Evolutionary conservation across 1,139 yeast genomes (phyloP).

Genomic region (Candida gigantensis): DNA sequence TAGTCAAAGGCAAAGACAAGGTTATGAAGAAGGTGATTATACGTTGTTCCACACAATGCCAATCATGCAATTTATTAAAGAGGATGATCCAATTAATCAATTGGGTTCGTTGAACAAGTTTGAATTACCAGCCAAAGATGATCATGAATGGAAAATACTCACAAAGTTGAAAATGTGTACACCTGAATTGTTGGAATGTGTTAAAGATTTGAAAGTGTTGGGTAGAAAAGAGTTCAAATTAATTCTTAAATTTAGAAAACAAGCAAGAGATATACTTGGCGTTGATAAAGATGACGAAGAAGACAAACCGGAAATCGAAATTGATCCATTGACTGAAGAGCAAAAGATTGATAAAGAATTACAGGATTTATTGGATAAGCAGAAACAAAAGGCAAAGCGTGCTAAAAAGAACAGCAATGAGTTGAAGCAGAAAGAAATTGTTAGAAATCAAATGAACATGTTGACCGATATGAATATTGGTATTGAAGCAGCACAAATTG

Average conservation of each 20-base stretch:
- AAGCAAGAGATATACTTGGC: conserved; percentile 78
- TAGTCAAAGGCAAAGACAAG: conserved; percentile 75
- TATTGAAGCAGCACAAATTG: conserved; percentile 84
- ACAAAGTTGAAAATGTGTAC: conserved; percentile 75
- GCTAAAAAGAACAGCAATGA: conserved; percentile 84
- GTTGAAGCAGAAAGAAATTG: conserved; percentile 80
- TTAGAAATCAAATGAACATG: conserved; percentile 96
- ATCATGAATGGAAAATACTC: conserved; percentile 71
- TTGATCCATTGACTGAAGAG: conserved; percentile 79
- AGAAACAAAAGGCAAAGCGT: conserved; percentile 68
- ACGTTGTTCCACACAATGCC: conserved; percentile 72
- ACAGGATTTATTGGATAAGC: conserved; percentile 69
- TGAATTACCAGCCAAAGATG: conserved; percentile 50
- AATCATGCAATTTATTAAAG: conserved; percentile 72
- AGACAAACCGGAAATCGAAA: conserved; percentile 52
- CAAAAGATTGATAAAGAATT: conserved; percentile 87
- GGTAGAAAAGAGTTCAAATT: conserved; percentile 91
- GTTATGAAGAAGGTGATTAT: conserved; percentile 95
- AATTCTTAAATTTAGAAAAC: conserved; percentile 83
- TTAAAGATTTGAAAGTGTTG: conserved; percentile 87
- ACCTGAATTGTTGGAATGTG: conserved; percentile 74
- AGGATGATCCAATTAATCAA: conserved; percentile 81
- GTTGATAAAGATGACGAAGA: conserved; percentile 58
- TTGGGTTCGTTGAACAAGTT: conserved; percentile 73
- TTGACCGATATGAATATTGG: conserved; percentile 90